phyloP scores from a whole-genome alignment of 1,284 basidiomycete species.

The Cutaneotrichosporon dermatis region DNA sequence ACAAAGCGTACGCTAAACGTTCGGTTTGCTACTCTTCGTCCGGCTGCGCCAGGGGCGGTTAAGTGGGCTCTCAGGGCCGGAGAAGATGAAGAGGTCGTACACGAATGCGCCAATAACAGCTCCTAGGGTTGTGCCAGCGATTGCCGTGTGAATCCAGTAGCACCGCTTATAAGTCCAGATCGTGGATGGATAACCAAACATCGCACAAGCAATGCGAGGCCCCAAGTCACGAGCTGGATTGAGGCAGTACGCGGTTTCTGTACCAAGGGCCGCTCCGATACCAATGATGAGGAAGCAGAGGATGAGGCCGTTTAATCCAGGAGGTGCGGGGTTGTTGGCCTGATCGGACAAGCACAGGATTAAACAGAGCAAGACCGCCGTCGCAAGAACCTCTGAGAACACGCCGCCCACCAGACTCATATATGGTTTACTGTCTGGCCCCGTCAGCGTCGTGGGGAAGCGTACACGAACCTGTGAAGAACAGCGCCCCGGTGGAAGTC shows the following conservation, averaged over 20 bases:
- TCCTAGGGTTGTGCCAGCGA: constrained; percentile 6
- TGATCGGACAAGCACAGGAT: constrained; percentile 9
- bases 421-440: constrained; percentile 5
- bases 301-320: constrained; percentile 12
- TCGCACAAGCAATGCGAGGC: constrained; percentile 30
- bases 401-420: constrained; percentile 10
- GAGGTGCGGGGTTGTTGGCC: constrained; percentile 12
- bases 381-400: constrained; percentile 14
- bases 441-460: no score
- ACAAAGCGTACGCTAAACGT: no score
- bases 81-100: constrained; percentile 14
- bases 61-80: constrained; percentile 11
- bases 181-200: constrained; percentile 25
- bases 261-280: constrained; percentile 15
- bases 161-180: constrained; percentile 26
- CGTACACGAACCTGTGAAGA: constrained; percentile 2
- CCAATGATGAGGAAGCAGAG: constrained; percentile 12
- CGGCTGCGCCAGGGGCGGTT: constrained; percentile 7
- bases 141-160: constrained; percentile 24
- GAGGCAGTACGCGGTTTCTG: constrained; percentile 21
- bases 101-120: constrained; percentile 7
- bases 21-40: no score
- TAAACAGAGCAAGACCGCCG: constrained; percentile 10
- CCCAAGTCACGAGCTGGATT: constrained; percentile 41
- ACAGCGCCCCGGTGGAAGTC: constrained; percentile 11